Evolutionary conservation across 2,329 filamentous ascomycete genomes (phyloP), one percentile per base, ranked within the genome.

Genomic region (Monilinia vaccinii-corymbosi): DNA sequence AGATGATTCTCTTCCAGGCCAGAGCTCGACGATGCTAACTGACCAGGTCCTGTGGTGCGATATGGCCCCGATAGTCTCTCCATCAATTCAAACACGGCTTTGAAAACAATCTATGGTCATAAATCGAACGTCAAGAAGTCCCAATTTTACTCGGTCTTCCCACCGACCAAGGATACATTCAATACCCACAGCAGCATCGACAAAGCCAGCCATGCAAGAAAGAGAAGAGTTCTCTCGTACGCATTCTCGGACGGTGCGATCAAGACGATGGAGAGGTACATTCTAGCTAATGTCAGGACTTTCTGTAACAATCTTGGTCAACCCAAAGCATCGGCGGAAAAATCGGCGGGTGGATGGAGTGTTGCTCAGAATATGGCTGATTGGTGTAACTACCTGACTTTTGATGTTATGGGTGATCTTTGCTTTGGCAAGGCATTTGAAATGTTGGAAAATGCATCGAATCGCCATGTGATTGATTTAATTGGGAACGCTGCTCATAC

Each of bases 21-120:
- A 13, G 28, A 32, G 16, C 10, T 34, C 25, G 9, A 32, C 13
- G n/a, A 23, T 32, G 49, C 64, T 62, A 52, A 56, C 60, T 31
- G 13, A n/a, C 5, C 67, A 84, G 82, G 83, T 66, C 75, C 77
- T 16, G 73, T 84, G 51, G 87, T 93, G 23, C 87, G 90, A 32
- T 89, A 87, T 65, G 88, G 87, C 0, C 90, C 90, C 48, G 90
- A 91, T 72, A 83, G 82, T 62, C 75, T 96, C 46, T 89, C 86
- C 1, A 83, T 95, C 75, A 93, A 94, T 77, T 86, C 84, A 58
- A 81, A 81, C 62, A 79, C 80, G 9, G 86, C 87, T 0, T 76
- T 89, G 61, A 83, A 83, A 71, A 80, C 84, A 21, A 86, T 88
- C 63, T 85, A 87, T 73, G 82, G 84, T 64, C 83, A 84, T 75